These are phyloP conservation scores for Clitoria ternatea DNA, from an alignment of 306 rosid species.

Conservation along the genomic window DNA sequence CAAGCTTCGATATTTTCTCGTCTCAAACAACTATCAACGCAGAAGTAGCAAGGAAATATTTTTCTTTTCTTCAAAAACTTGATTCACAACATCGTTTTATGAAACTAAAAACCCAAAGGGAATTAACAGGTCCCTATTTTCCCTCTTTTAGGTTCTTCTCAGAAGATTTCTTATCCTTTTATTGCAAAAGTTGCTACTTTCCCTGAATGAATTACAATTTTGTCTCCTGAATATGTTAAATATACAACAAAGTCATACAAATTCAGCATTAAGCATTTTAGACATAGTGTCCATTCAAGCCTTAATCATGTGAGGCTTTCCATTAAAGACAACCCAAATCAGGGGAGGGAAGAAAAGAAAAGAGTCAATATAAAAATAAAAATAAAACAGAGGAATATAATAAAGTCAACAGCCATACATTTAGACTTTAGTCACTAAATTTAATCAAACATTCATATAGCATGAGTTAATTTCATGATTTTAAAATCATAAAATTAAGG, in stretches of 20 bases:
- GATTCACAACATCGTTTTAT: no score
- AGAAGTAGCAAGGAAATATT: no score
- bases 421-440: neutral
- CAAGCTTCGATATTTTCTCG: no score
- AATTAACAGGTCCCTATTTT: no score
- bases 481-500: neutral
- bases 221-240: neutral
- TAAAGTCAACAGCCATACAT: neutral
- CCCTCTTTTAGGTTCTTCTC: neutral
- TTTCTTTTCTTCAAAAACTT: no score
- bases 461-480: neutral
- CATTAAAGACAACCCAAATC: neutral
- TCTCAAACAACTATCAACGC: no score
- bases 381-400: neutral
- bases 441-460: neutral
- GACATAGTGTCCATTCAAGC: no score
- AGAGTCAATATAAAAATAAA: neutral
- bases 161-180: neutral
- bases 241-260: no score
- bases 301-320: neutral
- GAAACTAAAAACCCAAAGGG: no score
- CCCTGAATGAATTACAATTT: neutral
- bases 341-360: neutral
- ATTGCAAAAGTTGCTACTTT: neutral
- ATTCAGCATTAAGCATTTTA: no score